Evolutionary conservation across 208 protist species (phyloP).

Genomic region (Leishmania mexicana): DNA sequence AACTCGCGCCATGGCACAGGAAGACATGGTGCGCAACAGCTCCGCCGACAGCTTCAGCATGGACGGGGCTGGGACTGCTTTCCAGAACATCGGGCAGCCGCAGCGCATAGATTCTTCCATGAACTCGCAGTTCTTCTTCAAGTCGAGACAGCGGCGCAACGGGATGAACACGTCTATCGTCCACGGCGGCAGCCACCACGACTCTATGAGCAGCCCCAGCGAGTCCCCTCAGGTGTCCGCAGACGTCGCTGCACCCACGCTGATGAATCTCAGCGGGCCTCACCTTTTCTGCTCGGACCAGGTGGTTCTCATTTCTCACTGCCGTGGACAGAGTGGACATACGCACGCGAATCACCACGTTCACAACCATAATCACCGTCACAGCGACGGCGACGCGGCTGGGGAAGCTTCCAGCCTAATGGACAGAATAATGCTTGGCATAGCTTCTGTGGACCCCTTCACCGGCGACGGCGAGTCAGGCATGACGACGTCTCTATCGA

Average conservation of each 20-base stretch:
- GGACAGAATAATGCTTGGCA: conserved; percentile 4
- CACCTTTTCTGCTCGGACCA: conserved; percentile 27
- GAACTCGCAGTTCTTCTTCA: conserved; percentile 29
- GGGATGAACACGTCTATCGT: background rate
- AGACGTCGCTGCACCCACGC: background rate
- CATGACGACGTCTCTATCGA: background rate
- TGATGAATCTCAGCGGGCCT: background rate
- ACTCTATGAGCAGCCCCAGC: conserved; percentile 13
- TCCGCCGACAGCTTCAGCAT: conserved; percentile 19
- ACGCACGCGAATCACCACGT: conserved; percentile 3
- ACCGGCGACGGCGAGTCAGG: background rate
- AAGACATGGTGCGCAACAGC: conserved; percentile 30
- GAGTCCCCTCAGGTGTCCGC: conserved; percentile 14
- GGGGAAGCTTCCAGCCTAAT: background rate
- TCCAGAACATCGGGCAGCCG: conserved; percentile 8
- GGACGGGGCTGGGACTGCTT: background rate
- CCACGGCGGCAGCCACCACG: conserved; percentile 9
- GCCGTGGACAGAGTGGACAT: background rate
- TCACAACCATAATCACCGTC: background rate
- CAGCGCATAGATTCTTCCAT: conserved; percentile 25
- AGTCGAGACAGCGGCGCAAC: conserved; percentile 4
- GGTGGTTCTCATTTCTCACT: background rate
- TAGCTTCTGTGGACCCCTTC: background rate
- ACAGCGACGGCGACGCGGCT: background rate
- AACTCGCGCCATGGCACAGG: conserved; percentile 1